Evolutionary conservation across 75 land plant species (phyloP).

Genomic region (Cupressus sempervirens): DNA sequence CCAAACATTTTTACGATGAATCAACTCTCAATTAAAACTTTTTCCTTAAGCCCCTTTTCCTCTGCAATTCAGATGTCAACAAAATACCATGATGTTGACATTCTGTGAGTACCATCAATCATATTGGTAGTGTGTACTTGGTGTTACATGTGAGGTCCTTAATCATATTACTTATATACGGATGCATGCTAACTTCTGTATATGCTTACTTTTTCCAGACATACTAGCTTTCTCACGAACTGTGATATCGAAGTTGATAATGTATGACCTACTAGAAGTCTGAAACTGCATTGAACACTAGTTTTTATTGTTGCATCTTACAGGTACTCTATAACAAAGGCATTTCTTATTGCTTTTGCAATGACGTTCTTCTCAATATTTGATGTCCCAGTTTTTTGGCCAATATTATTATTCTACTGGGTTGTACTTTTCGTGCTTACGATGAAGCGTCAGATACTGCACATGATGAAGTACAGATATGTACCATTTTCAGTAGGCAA

Average conservation of each 20-base stretch:
- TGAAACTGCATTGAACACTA: background rate
- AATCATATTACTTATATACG: background rate
- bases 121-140: background rate
- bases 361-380: conserved; percentile 59
- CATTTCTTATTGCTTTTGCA: conserved; percentile 47
- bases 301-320: conserved; percentile 4
- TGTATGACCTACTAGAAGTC: background rate
- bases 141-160: background rate
- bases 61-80: background rate
- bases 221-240: background rate
- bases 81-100: background rate
- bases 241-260: background rate
- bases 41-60: background rate
- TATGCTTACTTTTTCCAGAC: background rate
- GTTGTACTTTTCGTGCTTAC: conserved; percentile 65
- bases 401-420: conserved; percentile 62
- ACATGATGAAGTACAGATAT: conserved; percentile 73
- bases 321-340: conserved; percentile 69
- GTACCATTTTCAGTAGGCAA: conserved; percentile 57
- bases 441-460: conserved; percentile 73
- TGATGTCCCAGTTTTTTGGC: conserved; percentile 71
- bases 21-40: background rate
- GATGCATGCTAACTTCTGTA: background rate
- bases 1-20: background rate
- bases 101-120: background rate